phyloP scores from a whole-genome alignment of 495 filamentous ascomycete species.

The Neohortaea acidophila region DNA sequence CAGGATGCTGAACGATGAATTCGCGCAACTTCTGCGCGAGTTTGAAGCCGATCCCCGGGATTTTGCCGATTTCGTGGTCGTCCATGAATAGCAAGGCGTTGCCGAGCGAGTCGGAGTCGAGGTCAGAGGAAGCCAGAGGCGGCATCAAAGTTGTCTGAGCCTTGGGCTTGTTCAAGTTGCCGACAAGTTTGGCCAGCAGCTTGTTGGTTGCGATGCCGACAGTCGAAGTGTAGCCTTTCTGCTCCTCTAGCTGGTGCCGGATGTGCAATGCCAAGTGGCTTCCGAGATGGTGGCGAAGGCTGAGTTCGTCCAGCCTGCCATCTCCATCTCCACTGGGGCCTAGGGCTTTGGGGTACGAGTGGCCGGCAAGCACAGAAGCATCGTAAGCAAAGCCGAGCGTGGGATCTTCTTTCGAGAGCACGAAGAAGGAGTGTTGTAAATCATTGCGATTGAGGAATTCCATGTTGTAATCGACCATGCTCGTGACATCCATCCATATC shows the following conservation, averaged over 20 bases:
- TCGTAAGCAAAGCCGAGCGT: slow-evolving; percentile 66
- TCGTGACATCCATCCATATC: slow-evolving; percentile 65
- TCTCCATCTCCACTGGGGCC: neutral
- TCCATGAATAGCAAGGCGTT: slow-evolving; percentile 60
- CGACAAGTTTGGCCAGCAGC: slow-evolving; percentile 67
- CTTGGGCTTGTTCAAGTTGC: slow-evolving; percentile 70
- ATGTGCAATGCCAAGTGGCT: slow-evolving; percentile 61
- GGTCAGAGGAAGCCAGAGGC: slow-evolving; percentile 24
- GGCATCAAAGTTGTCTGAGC: slow-evolving; percentile 71
- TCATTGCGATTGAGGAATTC: slow-evolving; percentile 52
- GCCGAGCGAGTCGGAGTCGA: no score
- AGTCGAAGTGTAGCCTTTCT: slow-evolving; percentile 72
- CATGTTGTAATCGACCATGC: slow-evolving; percentile 68
- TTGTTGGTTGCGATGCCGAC: slow-evolving; percentile 84
- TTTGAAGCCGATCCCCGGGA: slow-evolving; percentile 76
- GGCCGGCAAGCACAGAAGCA: slow-evolving; percentile 44
- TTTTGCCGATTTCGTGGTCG: slow-evolving; percentile 56
- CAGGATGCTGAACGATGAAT: slow-evolving; percentile 37
- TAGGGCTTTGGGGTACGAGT: slow-evolving; percentile 34
- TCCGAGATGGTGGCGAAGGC: slow-evolving; percentile 22
- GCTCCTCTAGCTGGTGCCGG: slow-evolving; percentile 51
- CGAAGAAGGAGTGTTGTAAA: slow-evolving; percentile 57
- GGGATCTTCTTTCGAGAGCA: slow-evolving; percentile 58
- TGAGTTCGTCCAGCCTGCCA: slow-evolving; percentile 9
- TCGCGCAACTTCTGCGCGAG: slow-evolving; percentile 53